Evolutionary conservation across 345 rosid genomes (phyloP).

Genomic region (Aethionema arabicum): DNA sequence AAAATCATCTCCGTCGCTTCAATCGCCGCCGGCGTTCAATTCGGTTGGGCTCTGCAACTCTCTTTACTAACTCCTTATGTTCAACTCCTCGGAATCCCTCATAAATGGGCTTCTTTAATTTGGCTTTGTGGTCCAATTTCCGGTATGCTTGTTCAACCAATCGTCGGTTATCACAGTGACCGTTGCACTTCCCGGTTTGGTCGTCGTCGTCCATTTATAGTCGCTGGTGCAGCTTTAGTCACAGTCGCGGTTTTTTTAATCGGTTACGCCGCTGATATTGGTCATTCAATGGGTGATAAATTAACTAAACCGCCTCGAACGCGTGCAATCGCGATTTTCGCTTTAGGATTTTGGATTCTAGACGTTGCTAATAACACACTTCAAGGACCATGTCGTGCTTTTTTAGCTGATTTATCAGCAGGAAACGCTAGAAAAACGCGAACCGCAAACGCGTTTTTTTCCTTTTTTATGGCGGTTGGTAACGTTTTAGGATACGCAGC

Average conservation of each 20-base stretch:
- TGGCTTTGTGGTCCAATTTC: conserved; percentile 97
- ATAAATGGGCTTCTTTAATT: conserved; percentile 79
- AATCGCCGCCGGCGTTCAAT: conserved; percentile 85
- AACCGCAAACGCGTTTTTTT: conserved; percentile 57
- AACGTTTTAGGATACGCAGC: conserved; percentile 80
- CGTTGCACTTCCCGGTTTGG: conserved; percentile 71
- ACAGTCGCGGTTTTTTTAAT: conserved; percentile 65
- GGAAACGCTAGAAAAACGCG: conserved; percentile 52
- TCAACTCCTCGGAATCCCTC: conserved; percentile 81
- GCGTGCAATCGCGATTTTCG: conserved; percentile 68
- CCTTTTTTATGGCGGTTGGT: conserved; percentile 94
- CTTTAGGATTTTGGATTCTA: conserved; percentile 79
- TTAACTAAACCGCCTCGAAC: conserved; percentile 40
- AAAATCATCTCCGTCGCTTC: conserved; percentile 67
- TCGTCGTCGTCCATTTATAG: conserved; percentile 86
- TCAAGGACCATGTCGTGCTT: conserved; percentile 82
- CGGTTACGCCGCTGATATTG: conserved; percentile 82
- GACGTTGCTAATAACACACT: conserved; percentile 90
- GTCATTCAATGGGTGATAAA: conserved; percentile 56
- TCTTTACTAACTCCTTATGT: conserved; percentile 86
- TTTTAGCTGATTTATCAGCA: conserved; percentile 78
- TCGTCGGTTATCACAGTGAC: conserved; percentile 84
- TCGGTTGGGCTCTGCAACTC: conserved; percentile 94
- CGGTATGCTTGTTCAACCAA: conserved; percentile 84
- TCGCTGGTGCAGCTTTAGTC: conserved; percentile 53